These are phyloP conservation scores for Micractinium conductrix DNA, from an alignment of 139 green algal species.

Conservation along the genomic window DNA sequence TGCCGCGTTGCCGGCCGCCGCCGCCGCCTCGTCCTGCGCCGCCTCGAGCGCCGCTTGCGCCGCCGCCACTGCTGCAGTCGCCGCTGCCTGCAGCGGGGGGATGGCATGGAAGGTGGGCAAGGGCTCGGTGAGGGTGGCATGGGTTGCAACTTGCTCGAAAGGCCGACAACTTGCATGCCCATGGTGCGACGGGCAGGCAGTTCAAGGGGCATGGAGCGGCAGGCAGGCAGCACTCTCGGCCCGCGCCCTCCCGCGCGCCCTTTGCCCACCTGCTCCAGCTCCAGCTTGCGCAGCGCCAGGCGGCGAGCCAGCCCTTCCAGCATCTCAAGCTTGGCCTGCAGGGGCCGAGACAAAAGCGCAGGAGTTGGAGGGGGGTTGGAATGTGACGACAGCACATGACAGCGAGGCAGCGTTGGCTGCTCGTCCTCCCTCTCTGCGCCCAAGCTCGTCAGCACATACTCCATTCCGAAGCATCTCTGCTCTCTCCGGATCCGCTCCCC, in stretches of 20 bases:
- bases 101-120: not conserved
- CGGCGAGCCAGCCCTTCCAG: not conserved
- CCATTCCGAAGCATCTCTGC: too few relatives aligned
- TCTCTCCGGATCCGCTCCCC: too few relatives aligned
- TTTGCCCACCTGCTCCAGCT: not conserved
- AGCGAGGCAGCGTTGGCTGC: too few relatives aligned
- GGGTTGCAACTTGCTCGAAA: not conserved
- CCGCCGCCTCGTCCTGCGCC: too few relatives aligned
- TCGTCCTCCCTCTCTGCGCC: too few relatives aligned
- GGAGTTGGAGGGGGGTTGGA: not conserved
- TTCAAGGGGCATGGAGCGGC: too few relatives aligned
- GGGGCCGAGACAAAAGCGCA: too few relatives aligned
- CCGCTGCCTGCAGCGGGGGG: not conserved
- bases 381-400: too few relatives aligned
- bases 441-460: too few relatives aligned
- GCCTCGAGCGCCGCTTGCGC: not conserved
- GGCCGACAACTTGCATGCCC: too few relatives aligned
- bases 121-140: not conserved
- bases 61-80: not conserved
- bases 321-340: not conserved
- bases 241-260: not conserved
- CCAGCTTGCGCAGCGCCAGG: not conserved
- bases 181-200: not conserved
- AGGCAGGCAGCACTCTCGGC: not conserved
- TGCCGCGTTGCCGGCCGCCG: too few relatives aligned